These are phyloP conservation scores for Chamaecrista fasciculata DNA, from an alignment of 306 rosid genomes.

Conservation along the genomic window DNA sequence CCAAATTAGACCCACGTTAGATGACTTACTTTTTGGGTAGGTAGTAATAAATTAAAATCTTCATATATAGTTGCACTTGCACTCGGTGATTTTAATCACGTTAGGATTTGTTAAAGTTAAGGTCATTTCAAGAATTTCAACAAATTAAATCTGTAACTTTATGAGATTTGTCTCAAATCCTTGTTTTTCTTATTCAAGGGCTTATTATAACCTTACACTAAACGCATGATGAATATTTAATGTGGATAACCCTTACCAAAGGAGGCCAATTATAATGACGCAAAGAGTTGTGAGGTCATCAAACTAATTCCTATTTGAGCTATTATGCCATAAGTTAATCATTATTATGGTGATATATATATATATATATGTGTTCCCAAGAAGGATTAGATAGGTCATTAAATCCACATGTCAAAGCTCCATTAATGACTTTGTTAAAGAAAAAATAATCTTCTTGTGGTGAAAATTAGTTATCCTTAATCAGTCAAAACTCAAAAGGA, in stretches of 20 bases:
- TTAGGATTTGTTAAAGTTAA: no score
- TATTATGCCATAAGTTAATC: background rate
- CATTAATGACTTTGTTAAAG: background rate
- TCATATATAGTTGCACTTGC: no score
- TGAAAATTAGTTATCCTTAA: background rate
- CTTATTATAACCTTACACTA: conserved; percentile 21
- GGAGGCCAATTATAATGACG: conserved; percentile 12
- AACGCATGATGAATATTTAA: conserved; percentile 3
- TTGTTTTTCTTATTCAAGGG: conserved; percentile 26
- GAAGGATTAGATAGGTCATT: no score
- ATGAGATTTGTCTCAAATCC: no score
- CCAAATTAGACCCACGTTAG: conserved; percentile 28
- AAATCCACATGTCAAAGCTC: background rate
- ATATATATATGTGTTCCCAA: no score
- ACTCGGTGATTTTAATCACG: no score
- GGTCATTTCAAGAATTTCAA: no score
- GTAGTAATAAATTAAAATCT: no score
- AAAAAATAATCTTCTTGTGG: background rate
- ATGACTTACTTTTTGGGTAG: no score
- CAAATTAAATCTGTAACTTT: no score
- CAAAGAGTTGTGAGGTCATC: conserved; percentile 33
- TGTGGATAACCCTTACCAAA: background rate
- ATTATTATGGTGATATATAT: background rate
- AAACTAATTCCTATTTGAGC: conserved; percentile 3
- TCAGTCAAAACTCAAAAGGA: background rate